A percentile compares a stretch with the other conserved stretches of the same genome.
Conservation (phyloP, 805 yeast species). For the Wilhelminamyces savonicus region DNA sequence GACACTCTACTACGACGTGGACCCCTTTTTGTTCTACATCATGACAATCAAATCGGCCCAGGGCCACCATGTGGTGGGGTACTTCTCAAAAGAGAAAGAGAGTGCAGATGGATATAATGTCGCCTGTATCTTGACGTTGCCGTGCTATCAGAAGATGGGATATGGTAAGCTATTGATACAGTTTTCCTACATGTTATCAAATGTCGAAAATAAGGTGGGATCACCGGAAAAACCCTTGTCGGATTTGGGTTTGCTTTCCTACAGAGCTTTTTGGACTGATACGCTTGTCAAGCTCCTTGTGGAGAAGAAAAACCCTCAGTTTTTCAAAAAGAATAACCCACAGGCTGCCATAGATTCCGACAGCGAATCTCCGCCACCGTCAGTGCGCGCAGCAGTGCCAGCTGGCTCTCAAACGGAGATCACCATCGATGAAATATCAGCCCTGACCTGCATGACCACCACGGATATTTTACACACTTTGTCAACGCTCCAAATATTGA, state of each 20-base stretch:
- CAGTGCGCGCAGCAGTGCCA: no score
- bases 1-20: slow-evolving; percentile 94
- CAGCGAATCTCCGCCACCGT: slow-evolving; percentile 5
- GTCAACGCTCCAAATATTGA: slow-evolving; percentile 81
- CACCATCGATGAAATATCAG: slow-evolving; percentile 86
- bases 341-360: not conserved
- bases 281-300: slow-evolving; percentile 68
- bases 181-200: slow-evolving; percentile 85
- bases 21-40: slow-evolving; percentile 92
- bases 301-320: slow-evolving; percentile 41
- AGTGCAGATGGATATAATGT: slow-evolving; percentile 92
- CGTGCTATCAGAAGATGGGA: slow-evolving; percentile 95
- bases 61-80: slow-evolving; percentile 96
- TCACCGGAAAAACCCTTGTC: slow-evolving; percentile 97
- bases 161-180: slow-evolving; percentile 89
- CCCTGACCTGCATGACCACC: slow-evolving; percentile 89
- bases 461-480: slow-evolving; percentile 92
- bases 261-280: slow-evolving; percentile 96
- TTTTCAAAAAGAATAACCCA: slow-evolving; percentile 32
- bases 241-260: slow-evolving; percentile 87
- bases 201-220: slow-evolving; percentile 84
- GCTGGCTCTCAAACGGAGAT: slow-evolving; percentile 34
- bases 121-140: slow-evolving; percentile 93
- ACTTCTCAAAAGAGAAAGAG: slow-evolving; percentile 95
- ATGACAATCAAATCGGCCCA: slow-evolving; percentile 86